Conservation (phyloP, 495 filamentous ascomycete genomes). For the Collariella sp. region DNA sequence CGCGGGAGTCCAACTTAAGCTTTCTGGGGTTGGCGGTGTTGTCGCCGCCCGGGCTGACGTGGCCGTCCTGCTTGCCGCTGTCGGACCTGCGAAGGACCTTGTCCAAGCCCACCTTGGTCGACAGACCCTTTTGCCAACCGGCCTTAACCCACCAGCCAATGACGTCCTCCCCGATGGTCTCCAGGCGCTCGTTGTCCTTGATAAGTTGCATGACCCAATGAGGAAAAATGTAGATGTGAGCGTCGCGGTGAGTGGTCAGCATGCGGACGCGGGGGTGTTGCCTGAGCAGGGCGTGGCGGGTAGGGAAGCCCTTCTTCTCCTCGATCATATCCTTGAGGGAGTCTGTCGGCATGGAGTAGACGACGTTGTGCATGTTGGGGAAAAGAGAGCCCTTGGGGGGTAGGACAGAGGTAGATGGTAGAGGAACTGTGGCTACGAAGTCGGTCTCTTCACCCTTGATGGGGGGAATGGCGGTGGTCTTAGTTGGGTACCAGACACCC, state of each 20-base stretch:
- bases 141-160: conserved; percentile 94
- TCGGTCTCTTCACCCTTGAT: conserved; percentile 88
- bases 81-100: conserved; percentile 46
- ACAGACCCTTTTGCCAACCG: conserved; percentile 75
- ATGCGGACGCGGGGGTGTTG: conserved; percentile 67
- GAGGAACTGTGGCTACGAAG: conserved; percentile 66
- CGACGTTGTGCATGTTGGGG: conserved; percentile 53
- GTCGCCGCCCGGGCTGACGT: not conserved
- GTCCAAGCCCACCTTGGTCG: conserved; percentile 63
- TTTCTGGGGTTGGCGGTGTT: conserved; percentile 5
- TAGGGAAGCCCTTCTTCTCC: conserved; percentile 57
- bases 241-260: conserved; percentile 71
- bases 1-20: conserved; percentile 16
- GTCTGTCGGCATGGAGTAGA: conserved; percentile 71
- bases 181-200: conserved; percentile 63
- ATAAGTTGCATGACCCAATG: conserved; percentile 85
- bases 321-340: conserved; percentile 73
- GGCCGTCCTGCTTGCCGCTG: conserved; percentile 19
- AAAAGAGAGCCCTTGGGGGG: conserved; percentile 54
- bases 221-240: conserved; percentile 89
- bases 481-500: conserved; percentile 82
- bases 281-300: conserved; percentile 62
- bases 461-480: conserved; percentile 57
- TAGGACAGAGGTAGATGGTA: conserved; percentile 47
- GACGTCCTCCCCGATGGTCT: conserved; percentile 84